Conservation (phyloP, 1,284 basidiomycete species). For the Ceratobasidium sp. region DNA sequence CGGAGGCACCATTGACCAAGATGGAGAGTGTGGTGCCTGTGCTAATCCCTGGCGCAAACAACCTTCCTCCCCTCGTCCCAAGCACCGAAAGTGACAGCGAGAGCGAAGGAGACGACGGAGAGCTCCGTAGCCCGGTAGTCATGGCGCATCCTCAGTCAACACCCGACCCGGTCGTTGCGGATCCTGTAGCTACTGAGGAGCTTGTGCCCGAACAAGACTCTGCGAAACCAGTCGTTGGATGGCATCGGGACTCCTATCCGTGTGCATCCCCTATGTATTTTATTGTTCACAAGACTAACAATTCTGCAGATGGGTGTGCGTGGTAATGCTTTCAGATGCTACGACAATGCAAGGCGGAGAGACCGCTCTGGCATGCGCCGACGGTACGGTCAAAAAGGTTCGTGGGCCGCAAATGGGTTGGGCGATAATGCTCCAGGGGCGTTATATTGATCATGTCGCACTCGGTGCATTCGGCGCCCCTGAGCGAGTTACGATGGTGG, state of each 20-base stretch:
- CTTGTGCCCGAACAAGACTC: constrained; percentile 1
- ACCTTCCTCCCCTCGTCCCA: constrained; percentile 7
- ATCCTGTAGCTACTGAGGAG: constrained; percentile 20
- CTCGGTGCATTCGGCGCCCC: constrained; percentile 46
- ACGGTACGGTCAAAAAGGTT: constrained; percentile 48
- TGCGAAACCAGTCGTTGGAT: constrained; percentile 13
- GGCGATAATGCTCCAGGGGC: constrained; percentile 49
- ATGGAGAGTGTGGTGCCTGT: constrained; percentile 8
- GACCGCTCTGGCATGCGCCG: constrained; percentile 48
- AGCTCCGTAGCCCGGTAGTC: constrained; percentile 6
- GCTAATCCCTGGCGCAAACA: constrained; percentile 6
- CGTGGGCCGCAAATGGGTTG: constrained; percentile 49
- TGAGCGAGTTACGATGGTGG: constrained; percentile 50
- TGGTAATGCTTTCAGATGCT: constrained; percentile 48
- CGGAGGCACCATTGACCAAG: neutral
- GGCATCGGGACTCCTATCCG: constrained; percentile 39
- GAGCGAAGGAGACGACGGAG: neutral
- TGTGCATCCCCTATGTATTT: neutral
- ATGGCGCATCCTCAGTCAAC: neutral
- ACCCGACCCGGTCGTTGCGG: neutral
- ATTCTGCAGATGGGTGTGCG: constrained; percentile 46
- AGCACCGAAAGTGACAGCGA: constrained; percentile 27
- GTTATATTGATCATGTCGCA: constrained; percentile 49
- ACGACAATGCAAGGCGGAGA: constrained; percentile 50
- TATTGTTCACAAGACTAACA: neutral